phyloP scores from a whole-genome alignment of 2,329 filamentous ascomycete genomes.

The Sporothrix brunneoviolacea region DNA sequence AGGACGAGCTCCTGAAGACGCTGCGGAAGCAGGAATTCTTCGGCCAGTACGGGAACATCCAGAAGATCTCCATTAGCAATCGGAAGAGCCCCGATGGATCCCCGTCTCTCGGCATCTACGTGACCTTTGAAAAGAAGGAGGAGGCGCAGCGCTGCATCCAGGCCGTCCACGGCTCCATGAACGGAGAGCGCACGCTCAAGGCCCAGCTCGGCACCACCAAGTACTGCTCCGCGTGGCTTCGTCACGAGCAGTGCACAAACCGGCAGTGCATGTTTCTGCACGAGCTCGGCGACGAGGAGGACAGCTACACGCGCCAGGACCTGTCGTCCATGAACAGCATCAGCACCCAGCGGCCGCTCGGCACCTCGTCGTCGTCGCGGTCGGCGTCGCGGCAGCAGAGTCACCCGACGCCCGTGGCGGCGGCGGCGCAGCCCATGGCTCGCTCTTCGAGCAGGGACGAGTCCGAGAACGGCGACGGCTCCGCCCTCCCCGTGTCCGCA shows the following conservation, averaged over 20 bases:
- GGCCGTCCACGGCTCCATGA: slow-evolving; percentile 85
- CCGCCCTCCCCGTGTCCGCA: slow-evolving; percentile 86
- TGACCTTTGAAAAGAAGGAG: slow-evolving; percentile 90
- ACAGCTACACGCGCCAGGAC: slow-evolving; percentile 92
- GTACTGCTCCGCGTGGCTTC: slow-evolving; percentile 94
- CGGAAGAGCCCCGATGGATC: slow-evolving; percentile 71
- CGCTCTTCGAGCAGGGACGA: slow-evolving; percentile 74
- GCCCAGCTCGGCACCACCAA: slow-evolving; percentile 85
- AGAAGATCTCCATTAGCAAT: slow-evolving; percentile 98
- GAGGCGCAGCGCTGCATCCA: slow-evolving; percentile 86
- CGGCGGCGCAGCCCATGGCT: slow-evolving; percentile 56
- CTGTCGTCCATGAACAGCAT: slow-evolving; percentile 91
- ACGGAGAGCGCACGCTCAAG: slow-evolving; percentile 78
- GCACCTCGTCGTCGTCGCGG: slow-evolving; percentile 45
- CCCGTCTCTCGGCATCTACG: slow-evolving; percentile 91
- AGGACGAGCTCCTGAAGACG: slow-evolving; percentile 87
- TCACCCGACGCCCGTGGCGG: slow-evolving; percentile 26
- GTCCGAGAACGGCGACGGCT: slow-evolving; percentile 67
- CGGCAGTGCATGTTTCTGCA: slow-evolving; percentile 97
- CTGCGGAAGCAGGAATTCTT: slow-evolving; percentile 90
- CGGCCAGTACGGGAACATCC: slow-evolving; percentile 95
- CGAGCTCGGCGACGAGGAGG: slow-evolving; percentile 95
- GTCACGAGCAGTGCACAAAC: slow-evolving; percentile 91
- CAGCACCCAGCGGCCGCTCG: slow-evolving; percentile 65
- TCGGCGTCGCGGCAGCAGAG: slow-evolving; percentile 47